These are phyloP conservation scores for Yamadazyma taylorii DNA, from an alignment of 1,139 yeast species.

Conservation along the genomic window DNA sequence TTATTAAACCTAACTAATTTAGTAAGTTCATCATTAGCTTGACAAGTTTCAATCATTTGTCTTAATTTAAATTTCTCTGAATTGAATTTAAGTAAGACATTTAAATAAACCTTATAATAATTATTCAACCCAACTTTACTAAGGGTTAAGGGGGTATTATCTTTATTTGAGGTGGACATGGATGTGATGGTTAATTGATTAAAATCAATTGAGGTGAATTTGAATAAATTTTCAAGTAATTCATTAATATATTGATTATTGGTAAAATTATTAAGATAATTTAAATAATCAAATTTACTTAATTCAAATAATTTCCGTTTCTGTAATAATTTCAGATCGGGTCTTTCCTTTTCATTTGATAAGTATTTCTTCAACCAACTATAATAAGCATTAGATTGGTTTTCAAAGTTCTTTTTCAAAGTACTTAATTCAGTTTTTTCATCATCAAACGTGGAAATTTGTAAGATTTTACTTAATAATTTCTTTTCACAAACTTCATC, in stretches of 20 bases:
- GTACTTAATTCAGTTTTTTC: constrained; percentile 20
- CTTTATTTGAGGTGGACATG: no score
- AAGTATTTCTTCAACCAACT: constrained; percentile 71
- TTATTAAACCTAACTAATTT: constrained; percentile 30
- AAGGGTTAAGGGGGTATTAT: constrained; percentile 18
- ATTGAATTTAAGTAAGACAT: constrained; percentile 38
- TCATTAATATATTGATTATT: constrained; percentile 50
- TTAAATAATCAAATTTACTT: constrained; percentile 69
- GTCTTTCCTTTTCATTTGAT: constrained; percentile 62
- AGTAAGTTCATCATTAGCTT: constrained; percentile 43
- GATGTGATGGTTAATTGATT: constrained; percentile 6
- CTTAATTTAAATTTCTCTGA: constrained; percentile 45
- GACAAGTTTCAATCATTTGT: constrained; percentile 45
- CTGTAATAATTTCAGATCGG: constrained; percentile 59
- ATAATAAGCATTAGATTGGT: constrained; percentile 71
- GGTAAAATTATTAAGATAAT: constrained; percentile 58
- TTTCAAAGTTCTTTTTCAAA: constrained; percentile 61
- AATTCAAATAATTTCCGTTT: constrained; percentile 66
- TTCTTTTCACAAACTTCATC: constrained; percentile 33
- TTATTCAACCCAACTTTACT: constrained; percentile 26
- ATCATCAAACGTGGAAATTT: constrained; percentile 13
- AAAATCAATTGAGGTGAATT: constrained; percentile 30
- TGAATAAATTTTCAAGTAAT: constrained; percentile 40
- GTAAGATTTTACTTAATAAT: constrained; percentile 26
- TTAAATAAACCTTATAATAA: constrained; percentile 34